phyloP scores from a whole-genome alignment of 768 basidiomycete species.

The Kwoniella heveanensis region DNA sequence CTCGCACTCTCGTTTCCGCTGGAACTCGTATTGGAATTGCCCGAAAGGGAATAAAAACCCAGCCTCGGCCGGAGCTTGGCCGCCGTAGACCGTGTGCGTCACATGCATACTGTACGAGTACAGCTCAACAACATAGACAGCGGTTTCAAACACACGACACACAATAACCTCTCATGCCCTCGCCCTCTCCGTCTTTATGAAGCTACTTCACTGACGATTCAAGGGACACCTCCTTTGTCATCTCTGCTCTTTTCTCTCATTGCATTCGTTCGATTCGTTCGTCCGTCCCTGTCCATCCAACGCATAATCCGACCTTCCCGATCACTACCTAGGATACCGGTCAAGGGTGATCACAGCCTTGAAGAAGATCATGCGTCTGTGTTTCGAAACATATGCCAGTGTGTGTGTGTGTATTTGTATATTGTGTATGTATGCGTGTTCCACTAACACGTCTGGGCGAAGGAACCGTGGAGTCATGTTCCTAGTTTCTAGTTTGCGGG shows the following conservation, averaged over 20 bases:
- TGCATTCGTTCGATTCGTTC: neutral
- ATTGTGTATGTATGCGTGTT: too few species aligned
- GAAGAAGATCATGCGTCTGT: neutral
- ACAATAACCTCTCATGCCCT: too few species aligned
- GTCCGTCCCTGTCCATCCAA: neutral
- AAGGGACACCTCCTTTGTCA: neutral
- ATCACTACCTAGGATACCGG: neutral
- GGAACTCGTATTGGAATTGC: too few species aligned
- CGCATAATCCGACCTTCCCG: neutral
- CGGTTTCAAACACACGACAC: neutral
- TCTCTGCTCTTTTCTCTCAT: neutral
- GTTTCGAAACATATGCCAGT: too few species aligned
- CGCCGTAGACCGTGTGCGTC: too few species aligned
- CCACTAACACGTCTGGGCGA: too few species aligned
- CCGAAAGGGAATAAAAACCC: too few species aligned
- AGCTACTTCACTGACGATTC: too few species aligned
- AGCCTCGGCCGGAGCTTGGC: neutral
- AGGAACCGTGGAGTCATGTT: neutral
- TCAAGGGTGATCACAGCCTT: neutral
- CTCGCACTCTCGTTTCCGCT: too few species aligned
- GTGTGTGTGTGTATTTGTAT: too few species aligned
- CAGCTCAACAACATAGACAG: neutral
- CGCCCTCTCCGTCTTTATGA: too few species aligned
- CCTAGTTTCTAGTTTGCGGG: neutral
- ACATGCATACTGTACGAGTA: slow-evolving; percentile 1